Conservation (phyloP, 257 asterid genomes). For the Solanum appendiculatum region DNA sequence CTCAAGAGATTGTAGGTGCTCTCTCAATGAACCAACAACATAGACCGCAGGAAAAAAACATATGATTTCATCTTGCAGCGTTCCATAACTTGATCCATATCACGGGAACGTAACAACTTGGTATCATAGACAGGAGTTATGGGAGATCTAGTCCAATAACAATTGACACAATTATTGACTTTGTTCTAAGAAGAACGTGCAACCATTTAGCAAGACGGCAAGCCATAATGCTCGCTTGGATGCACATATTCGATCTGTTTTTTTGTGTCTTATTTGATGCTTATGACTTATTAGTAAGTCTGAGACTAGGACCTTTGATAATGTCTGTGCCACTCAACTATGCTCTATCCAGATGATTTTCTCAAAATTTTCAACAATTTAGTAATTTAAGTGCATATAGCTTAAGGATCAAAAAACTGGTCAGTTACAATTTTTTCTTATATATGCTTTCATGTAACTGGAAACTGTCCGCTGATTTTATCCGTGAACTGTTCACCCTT, state of each 20-base stretch:
- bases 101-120: no score
- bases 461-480: constrained; percentile 50
- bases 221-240: no score
- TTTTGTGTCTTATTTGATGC: not conserved
- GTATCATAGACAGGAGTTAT: no score
- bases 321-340: not conserved
- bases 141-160: no score
- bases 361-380: not conserved
- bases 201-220: no score
- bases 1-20: no score
- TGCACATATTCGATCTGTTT: not conserved
- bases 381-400: not conserved
- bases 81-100: no score
- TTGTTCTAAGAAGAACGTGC: no score
- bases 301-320: not conserved
- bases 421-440: not conserved
- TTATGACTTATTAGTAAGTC: not conserved
- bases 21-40: no score
- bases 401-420: not conserved
- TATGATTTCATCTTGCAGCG: no score
- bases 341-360: not conserved
- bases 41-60: no score
- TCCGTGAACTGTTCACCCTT: constrained; percentile 47
- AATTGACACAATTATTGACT: no score
- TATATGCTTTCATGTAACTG: constrained; percentile 49